phyloP scores from a whole-genome alignment of 208 protist species.

The Entamoeba dispar region DNA sequence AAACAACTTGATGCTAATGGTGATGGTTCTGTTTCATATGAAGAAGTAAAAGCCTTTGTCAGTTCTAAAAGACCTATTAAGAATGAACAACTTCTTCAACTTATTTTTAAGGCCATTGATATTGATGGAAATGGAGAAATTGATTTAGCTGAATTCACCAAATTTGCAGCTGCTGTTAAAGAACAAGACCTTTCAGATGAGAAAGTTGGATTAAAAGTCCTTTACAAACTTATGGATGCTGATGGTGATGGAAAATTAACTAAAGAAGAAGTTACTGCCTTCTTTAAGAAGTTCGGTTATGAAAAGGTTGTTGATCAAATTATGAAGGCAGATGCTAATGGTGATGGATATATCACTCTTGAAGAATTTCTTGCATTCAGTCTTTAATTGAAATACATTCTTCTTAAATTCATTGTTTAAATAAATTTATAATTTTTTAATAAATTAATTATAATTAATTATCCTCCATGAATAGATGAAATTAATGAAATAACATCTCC shows the following conservation, averaged over 20 bases:
- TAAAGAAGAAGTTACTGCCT: background rate
- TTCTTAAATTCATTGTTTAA: too few species aligned
- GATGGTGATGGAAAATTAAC: background rate
- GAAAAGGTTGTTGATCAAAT: background rate
- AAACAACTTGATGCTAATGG: background rate
- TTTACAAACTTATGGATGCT: background rate
- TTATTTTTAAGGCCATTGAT: background rate
- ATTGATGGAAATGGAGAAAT: background rate
- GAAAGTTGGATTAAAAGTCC: background rate
- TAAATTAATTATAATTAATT: background rate
- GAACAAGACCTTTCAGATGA: background rate
- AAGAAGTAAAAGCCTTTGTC: background rate
- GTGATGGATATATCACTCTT: background rate
- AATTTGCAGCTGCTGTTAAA: background rate
- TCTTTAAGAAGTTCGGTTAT: background rate
- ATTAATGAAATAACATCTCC: background rate
- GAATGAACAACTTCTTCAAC: background rate
- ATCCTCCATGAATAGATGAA: background rate
- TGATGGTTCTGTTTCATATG: background rate
- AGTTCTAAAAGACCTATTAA: background rate
- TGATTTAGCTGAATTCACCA: background rate
- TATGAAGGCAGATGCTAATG: background rate
- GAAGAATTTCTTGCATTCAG: background rate
- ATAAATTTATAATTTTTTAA: too few species aligned
- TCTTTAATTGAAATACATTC: background rate